A percentile compares a stretch with the other conserved stretches of the same genome.
phyloP scores from a whole-genome alignment of 2,329 filamentous ascomycete genomes.

The Paradendryphiella salina region DNA sequence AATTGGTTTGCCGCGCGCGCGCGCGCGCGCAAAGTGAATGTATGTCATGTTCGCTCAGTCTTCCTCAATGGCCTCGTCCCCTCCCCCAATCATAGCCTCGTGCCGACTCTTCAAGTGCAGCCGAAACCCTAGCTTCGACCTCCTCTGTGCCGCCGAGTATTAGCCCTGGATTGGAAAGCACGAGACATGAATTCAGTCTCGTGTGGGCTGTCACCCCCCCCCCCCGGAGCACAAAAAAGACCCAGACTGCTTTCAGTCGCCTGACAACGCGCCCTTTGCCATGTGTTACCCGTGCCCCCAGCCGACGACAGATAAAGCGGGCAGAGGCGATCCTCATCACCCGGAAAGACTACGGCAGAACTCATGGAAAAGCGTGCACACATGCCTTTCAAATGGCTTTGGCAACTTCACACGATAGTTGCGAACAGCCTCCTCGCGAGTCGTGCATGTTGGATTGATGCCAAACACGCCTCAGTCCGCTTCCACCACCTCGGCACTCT shows the following conservation, averaged over 20 bases:
- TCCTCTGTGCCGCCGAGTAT: not conserved
- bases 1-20: not conserved
- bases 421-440: slow-evolving; percentile 5
- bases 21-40: not conserved
- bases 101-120: not conserved
- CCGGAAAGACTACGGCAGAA: slow-evolving; percentile 1
- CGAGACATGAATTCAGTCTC: not conserved
- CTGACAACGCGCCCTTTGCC: slow-evolving; percentile 2
- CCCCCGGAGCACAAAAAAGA: not conserved
- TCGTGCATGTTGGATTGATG: slow-evolving; percentile 10
- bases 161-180: not conserved
- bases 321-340: not conserved
- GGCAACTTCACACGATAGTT: slow-evolving; percentile 5
- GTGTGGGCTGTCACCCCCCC: not conserved
- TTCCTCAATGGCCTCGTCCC: not conserved
- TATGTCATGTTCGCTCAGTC: not conserved
- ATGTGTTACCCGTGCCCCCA: not conserved
- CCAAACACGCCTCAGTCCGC: slow-evolving; percentile 34
- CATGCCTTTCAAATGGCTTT: slow-evolving; percentile 10
- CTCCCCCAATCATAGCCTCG: not conserved
- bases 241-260: not conserved
- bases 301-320: too few relatives aligned
- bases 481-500: slow-evolving; percentile 44
- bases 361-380: slow-evolving; percentile 6
- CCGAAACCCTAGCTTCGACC: not conserved